These are phyloP conservation scores for Suhomyces faveliae DNA, from an alignment of 805 yeast genomes.

Conservation along the genomic window DNA sequence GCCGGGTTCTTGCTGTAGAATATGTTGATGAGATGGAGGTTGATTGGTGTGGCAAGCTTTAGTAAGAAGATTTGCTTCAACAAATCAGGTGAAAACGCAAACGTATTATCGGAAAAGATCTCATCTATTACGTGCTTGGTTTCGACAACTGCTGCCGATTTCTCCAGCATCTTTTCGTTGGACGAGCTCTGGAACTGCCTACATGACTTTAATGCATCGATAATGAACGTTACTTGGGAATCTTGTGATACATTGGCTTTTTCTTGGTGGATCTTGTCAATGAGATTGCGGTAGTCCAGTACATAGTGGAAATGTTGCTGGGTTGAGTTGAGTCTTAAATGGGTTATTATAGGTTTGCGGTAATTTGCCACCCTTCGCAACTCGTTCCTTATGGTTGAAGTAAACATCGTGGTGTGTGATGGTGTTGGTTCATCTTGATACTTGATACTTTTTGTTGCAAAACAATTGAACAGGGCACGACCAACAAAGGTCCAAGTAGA, in stretches of 20 bases:
- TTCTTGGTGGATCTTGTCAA: conserved; percentile 3
- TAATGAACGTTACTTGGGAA: background rate
- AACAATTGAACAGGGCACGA: background rate
- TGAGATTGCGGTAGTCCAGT: conserved; percentile 3
- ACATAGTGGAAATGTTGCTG: conserved; percentile 3
- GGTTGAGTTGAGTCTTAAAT: background rate
- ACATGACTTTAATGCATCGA: conserved; percentile 6
- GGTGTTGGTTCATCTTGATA: background rate
- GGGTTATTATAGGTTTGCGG: conserved; percentile 4
- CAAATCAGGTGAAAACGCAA: conserved; percentile 22
- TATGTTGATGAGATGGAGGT: conserved; percentile 20
- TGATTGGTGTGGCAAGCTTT: conserved; percentile 31
- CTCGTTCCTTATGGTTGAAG: background rate
- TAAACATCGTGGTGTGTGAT: background rate
- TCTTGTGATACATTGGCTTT: background rate
- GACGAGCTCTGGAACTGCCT: conserved; percentile 13
- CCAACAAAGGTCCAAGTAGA: background rate
- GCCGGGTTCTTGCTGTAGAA: conserved; percentile 19
- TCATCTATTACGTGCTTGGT: conserved; percentile 14
- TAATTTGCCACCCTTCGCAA: background rate
- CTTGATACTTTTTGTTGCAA: background rate
- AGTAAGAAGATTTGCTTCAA: conserved; percentile 30
- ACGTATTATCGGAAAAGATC: conserved; percentile 20
- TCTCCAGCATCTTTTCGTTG: conserved; percentile 18
- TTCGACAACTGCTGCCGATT: conserved; percentile 7